Evolutionary conservation across 371 early-diverging fungal species (phyloP), one percentile per base, ranked within the genome.

Genomic region (Parasitella parasitica): DNA sequence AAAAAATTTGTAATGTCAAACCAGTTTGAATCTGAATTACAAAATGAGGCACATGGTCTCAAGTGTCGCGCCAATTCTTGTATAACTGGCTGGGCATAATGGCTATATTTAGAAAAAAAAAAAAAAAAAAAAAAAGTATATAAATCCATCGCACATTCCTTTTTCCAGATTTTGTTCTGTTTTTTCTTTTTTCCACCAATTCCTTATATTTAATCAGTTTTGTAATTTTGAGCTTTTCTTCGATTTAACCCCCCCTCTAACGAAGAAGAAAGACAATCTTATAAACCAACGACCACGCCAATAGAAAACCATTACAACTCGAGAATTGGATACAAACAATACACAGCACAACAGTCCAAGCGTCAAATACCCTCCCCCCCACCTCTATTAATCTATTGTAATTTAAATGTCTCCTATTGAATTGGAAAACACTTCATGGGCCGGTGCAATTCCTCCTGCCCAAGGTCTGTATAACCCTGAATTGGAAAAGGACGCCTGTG

Each of bases 401-500:
- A 52, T 22, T 13, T 22, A 28, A 53, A 60, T 60, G 53, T 39
- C 38, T 15, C 26, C 51, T 36, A 30, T 41, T 53, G 69, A 67
- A 58, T 43, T 43, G 43, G 41, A 50, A 28, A 84, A 83, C 69
- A 70, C 61, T 59, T 86, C 86, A 22, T 96, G 95, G 96, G 94
- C 94, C 32, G 86, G 79, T 37, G 84, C 89, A 26, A 77, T 96
- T 62, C 97, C 97, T 11, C 75, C 83, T 48, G 86, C 88, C 22
- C 93, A 94, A 77, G 97, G 94, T 39, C 82, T 97, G 22, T 97
- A 97, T 70, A 78, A 94, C 68, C 96, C 97, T 26, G 86, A 84
- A 58, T 81, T 83, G 64, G 97, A 97, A 81, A 93, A 93, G 64
- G 97, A 97, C 72, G 87, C 95, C 8, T 98, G 98, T 75, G 98